These are phyloP conservation scores for Fusarium sp. DNA, from an alignment of 2,329 filamentous ascomycete genomes.

Conservation along the genomic window DNA sequence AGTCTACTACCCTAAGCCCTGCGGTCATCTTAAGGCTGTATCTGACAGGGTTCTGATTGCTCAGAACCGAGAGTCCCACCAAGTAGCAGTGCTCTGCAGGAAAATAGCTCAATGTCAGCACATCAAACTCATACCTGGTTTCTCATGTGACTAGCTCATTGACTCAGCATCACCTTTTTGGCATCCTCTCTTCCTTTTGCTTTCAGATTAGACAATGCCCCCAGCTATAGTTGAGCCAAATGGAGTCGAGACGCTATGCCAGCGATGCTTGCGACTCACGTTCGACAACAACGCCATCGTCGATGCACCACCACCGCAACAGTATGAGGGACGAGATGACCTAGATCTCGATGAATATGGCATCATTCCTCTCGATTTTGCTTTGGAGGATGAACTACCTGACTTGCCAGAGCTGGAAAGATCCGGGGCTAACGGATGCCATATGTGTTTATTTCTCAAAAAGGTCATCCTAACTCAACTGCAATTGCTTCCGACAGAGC, in stretches of 20 bases:
- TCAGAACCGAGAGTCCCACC: not conserved
- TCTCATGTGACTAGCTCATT: not conserved
- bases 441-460: not conserved
- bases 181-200: not conserved
- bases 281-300: not conserved
- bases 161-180: not conserved
- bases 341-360: not conserved
- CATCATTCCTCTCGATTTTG: not conserved
- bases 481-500: not conserved
- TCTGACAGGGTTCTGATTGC: not conserved
- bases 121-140: not conserved
- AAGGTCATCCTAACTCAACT: not conserved
- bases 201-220: not conserved
- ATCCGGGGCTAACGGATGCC: not conserved
- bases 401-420: not conserved
- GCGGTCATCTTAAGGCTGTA: not conserved
- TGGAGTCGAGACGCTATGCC: not conserved
- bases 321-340: not conserved
- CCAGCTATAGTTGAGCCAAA: too few relatives aligned
- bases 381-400: not conserved
- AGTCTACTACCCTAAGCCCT: not conserved
- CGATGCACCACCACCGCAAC: not conserved
- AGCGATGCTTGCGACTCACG: not conserved
- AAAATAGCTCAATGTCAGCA: not conserved
- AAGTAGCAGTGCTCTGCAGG: not conserved